Evolutionary conservation across 2,329 filamentous ascomycete species (phyloP).

Genomic region (Diaporthe citriasiana): DNA sequence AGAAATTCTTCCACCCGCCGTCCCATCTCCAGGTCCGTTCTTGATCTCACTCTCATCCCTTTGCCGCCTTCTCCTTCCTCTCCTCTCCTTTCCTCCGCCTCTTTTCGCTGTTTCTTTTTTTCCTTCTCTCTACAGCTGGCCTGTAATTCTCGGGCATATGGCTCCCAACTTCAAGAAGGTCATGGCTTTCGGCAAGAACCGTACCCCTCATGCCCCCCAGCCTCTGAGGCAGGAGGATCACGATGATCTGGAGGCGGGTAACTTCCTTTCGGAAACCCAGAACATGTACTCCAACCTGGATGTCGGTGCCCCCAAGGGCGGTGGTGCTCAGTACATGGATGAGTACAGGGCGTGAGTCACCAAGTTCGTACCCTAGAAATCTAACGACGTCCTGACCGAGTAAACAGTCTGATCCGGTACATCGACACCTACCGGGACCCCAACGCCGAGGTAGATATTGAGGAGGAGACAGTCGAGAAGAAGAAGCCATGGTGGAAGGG

Average conservation of each 20-base stretch:
- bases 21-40: background rate
- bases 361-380: background rate
- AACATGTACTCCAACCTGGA: constrained; percentile 45
- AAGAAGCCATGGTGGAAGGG: constrained; percentile 55
- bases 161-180: constrained; percentile 51
- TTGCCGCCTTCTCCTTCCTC: constrained; percentile 42
- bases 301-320: constrained; percentile 45
- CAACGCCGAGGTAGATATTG: constrained; percentile 48
- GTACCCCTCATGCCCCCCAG: constrained; percentile 45
- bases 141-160: constrained; percentile 50
- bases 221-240: constrained; percentile 47
- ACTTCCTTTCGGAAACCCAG: constrained; percentile 49
- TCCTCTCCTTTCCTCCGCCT: constrained; percentile 40
- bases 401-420: constrained; percentile 48
- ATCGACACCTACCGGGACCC: constrained; percentile 57
- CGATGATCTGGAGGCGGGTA: constrained; percentile 50
- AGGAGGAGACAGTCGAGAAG: constrained; percentile 50
- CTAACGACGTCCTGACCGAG: background rate
- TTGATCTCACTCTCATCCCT: constrained; percentile 30
- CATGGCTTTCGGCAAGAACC: constrained; percentile 48
- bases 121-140: constrained; percentile 48
- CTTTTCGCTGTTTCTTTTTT: constrained; percentile 38
- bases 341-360: constrained; percentile 52
- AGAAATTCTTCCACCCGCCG: constrained; percentile 34
- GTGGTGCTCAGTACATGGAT: constrained; percentile 52